A percentile compares a stretch with the other conserved stretches of the same genome.
These are phyloP conservation scores for Penicillium waksmanii DNA, from an alignment of 495 filamentous ascomycete species.

Conservation along the genomic window DNA sequence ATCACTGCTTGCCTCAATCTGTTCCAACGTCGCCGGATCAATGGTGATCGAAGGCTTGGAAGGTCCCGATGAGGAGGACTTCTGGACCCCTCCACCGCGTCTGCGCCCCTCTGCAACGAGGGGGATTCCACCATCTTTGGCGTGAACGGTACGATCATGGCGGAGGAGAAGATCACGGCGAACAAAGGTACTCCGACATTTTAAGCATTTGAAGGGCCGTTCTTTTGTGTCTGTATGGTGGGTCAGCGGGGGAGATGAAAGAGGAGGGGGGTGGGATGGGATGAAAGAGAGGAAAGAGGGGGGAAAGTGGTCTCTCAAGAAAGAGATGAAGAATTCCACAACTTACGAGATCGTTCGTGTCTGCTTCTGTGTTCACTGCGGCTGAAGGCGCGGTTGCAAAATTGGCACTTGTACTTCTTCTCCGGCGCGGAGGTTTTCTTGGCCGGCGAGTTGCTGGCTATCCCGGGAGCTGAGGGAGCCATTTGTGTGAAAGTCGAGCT, in stretches of 20 bases:
- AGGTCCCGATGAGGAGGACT: conserved; percentile 68
- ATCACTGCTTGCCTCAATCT: conserved; percentile 92
- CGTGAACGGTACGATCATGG: conserved; percentile 97
- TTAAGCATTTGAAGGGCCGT: conserved; percentile 96
- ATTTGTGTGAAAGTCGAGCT: conserved; percentile 40
- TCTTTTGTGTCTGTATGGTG: conserved; percentile 85
- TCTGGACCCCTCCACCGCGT: conserved; percentile 65
- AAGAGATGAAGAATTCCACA: background rate
- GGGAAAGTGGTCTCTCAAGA: too few relatives aligned
- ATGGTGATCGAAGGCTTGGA: conserved; percentile 82
- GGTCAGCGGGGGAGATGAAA: conserved; percentile 14
- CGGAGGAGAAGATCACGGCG: conserved; percentile 93
- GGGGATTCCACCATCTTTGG: conserved; percentile 96
- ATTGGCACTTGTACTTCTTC: conserved; percentile 99
- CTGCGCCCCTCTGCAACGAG: conserved; percentile 94
- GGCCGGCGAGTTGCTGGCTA: conserved; percentile 60
- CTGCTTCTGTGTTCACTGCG: conserved; percentile 95
- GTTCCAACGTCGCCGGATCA: conserved; percentile 87
- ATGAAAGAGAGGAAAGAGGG: too few relatives aligned
- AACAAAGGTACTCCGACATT: conserved; percentile 98
- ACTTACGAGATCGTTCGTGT: conserved; percentile 98
- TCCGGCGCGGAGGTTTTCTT: conserved; percentile 74
- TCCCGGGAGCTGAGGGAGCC: conserved; percentile 62
- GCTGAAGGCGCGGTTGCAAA: conserved; percentile 96
- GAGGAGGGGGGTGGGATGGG: background rate